Evolutionary conservation across 129 eudicot species (phyloP).

Genomic region (Logfia minima): DNA sequence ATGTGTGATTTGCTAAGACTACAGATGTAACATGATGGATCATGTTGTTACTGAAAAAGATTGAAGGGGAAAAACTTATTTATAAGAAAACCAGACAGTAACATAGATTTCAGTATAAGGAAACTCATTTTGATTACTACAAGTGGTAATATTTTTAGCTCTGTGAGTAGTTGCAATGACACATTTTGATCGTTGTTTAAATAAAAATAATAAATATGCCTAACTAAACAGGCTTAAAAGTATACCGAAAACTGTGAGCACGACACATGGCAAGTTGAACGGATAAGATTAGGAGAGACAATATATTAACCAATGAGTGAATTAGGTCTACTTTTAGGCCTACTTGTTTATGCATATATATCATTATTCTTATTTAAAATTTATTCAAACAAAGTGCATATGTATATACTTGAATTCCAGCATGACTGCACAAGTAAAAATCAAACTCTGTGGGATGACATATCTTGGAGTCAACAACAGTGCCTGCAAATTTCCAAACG

Average conservation of each 20-base stretch:
- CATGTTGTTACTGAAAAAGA: background rate
- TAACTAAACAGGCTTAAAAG: too few species aligned
- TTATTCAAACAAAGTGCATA: background rate
- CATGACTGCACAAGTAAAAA: conserved; percentile 92
- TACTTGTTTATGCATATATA: too few species aligned
- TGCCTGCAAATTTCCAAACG: conserved; percentile 45
- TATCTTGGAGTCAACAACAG: conserved; percentile 88
- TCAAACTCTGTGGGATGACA: conserved; percentile 97
- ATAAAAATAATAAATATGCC: too few species aligned
- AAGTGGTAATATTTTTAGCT: background rate
- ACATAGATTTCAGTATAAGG: too few species aligned
- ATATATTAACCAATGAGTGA: too few species aligned
- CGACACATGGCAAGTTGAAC: too few species aligned
- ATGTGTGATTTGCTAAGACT: background rate
- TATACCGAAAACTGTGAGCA: too few species aligned
- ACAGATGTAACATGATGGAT: background rate
- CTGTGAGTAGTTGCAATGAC: background rate
- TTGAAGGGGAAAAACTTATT: background rate
- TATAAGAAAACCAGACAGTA: too few species aligned
- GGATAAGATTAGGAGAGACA: too few species aligned
- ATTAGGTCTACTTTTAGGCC: too few species aligned
- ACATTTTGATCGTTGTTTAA: background rate
- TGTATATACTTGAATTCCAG: conserved; percentile 74
- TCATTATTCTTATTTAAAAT: background rate
- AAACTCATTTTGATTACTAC: too few species aligned